Percentiles rank a stretch among this genome's conserved stretches.
phyloP scores from a whole-genome alignment of 129 eudicot species.

The Lactuca sativa region DNA sequence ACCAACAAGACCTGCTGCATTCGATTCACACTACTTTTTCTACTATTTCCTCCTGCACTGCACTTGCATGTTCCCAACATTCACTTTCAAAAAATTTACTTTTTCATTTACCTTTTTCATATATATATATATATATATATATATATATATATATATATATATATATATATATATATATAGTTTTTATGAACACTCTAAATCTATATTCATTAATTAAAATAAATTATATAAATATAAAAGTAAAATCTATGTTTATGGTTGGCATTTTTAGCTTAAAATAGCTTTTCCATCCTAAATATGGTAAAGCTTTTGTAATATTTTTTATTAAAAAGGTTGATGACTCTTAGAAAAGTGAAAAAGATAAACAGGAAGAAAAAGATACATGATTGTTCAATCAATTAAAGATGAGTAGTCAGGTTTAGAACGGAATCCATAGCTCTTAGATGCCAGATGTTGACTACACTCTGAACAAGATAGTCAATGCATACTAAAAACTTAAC shows the following conservation, averaged over 20 bases:
- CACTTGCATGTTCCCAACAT: neutral
- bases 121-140: too few species aligned
- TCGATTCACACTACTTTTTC: neutral
- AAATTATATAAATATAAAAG: too few species aligned
- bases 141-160: too few species aligned
- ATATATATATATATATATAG: too few species aligned
- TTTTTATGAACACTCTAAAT: too few species aligned
- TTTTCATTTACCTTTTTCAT: too few species aligned
- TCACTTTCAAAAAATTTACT: neutral
- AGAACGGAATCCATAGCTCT: conserved; percentile 33
- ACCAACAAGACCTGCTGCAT: neutral
- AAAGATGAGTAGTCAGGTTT: conserved; percentile 23
- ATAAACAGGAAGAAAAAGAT: conserved; percentile 6
- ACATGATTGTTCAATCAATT: conserved; percentile 46
- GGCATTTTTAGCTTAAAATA: too few species aligned
- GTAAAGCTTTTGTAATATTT: neutral
- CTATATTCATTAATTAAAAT: neutral
- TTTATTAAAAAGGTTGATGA: neutral
- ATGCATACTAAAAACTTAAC: conserved; percentile 27
- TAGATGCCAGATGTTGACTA: conserved; percentile 45
- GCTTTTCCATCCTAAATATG: too few species aligned
- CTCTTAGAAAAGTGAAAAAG: neutral
- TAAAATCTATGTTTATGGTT: too few species aligned
- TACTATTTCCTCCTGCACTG: neutral
- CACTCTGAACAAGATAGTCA: conserved; percentile 38